phyloP scores from a whole-genome alignment of 495 filamentous ascomycete genomes.

The Hypoxylon trugodes region DNA sequence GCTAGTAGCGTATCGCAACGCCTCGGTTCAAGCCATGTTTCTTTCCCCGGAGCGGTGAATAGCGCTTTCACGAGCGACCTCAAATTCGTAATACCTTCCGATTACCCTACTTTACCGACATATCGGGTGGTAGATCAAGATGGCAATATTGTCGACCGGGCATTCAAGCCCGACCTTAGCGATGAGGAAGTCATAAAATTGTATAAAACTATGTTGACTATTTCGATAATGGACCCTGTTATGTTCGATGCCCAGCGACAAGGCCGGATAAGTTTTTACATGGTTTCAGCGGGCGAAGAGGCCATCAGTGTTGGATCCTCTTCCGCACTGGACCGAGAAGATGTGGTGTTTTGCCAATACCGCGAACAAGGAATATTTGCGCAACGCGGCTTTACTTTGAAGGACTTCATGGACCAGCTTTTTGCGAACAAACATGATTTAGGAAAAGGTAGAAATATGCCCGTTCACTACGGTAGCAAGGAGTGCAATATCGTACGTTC shows the following conservation, averaged over 20 bases:
- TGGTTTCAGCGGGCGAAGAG: slow-evolving; percentile 97
- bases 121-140: slow-evolving; percentile 88
- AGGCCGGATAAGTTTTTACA: slow-evolving; percentile 92
- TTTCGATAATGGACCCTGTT: slow-evolving; percentile 92
- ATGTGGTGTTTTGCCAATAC: slow-evolving; percentile 95
- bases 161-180: slow-evolving; percentile 67
- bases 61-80: slow-evolving; percentile 87
- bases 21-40: slow-evolving; percentile 75
- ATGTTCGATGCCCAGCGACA: slow-evolving; percentile 89
- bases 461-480: slow-evolving; percentile 90
- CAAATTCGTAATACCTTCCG: slow-evolving; percentile 74
- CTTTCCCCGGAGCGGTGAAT: slow-evolving; percentile 94
- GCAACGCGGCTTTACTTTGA: slow-evolving; percentile 86
- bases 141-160: slow-evolving; percentile 78
- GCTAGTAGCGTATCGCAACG: slow-evolving; percentile 64
- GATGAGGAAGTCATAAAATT: slow-evolving; percentile 74
- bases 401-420: slow-evolving; percentile 93
- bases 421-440: slow-evolving; percentile 87
- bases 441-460: slow-evolving; percentile 93
- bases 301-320: slow-evolving; percentile 90
- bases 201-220: slow-evolving; percentile 69
- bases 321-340: slow-evolving; percentile 78
- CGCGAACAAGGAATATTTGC: slow-evolving; percentile 90
- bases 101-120: slow-evolving; percentile 77
- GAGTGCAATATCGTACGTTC: slow-evolving; percentile 78